Evolutionary conservation across 352 stramenopile genomes (phyloP).

Genomic region (Pythium phragmitis): DNA sequence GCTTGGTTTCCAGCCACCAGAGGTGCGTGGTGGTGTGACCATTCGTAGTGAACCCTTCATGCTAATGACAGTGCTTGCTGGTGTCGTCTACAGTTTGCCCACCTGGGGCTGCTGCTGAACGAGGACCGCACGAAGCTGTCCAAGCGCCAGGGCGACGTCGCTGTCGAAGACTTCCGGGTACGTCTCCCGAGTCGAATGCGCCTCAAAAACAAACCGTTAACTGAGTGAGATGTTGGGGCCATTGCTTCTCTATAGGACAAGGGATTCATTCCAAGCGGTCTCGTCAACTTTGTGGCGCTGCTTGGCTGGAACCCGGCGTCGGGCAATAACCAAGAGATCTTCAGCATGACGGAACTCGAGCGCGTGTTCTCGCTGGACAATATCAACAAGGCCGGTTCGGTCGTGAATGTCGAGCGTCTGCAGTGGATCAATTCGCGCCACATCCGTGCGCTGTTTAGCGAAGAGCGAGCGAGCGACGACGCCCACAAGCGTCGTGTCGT

Average conservation of each 20-base stretch:
- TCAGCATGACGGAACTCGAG: slow-evolving; percentile 91
- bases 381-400: slow-evolving; percentile 86
- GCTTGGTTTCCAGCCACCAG: slow-evolving; percentile 69
- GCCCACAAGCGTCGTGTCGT: slow-evolving; percentile 50
- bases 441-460: slow-evolving; percentile 72
- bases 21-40: slow-evolving; percentile 33
- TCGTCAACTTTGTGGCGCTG: slow-evolving; percentile 98
- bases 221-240: too few relatives aligned
- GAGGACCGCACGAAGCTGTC: slow-evolving; percentile 98
- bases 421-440: slow-evolving; percentile 90
- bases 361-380: slow-evolving; percentile 84
- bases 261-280: slow-evolving; percentile 93
- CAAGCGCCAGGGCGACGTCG: slow-evolving; percentile 97
- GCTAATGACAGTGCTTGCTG: neutral
- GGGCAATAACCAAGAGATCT: slow-evolving; percentile 97
- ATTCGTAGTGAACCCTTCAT: neutral
- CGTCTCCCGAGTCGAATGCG: slow-evolving; percentile 8
- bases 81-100: slow-evolving; percentile 63
- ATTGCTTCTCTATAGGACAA: slow-evolving; percentile 61
- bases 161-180: slow-evolving; percentile 96
- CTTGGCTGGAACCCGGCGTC: slow-evolving; percentile 95
- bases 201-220: too few relatives aligned
- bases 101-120: slow-evolving; percentile 94
- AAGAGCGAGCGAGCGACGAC: slow-evolving; percentile 34
- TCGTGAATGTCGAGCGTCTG: slow-evolving; percentile 86